These are phyloP conservation scores for Arthrocladium fulminans DNA, from an alignment of 2,329 filamentous ascomycete genomes.

Conservation along the genomic window DNA sequence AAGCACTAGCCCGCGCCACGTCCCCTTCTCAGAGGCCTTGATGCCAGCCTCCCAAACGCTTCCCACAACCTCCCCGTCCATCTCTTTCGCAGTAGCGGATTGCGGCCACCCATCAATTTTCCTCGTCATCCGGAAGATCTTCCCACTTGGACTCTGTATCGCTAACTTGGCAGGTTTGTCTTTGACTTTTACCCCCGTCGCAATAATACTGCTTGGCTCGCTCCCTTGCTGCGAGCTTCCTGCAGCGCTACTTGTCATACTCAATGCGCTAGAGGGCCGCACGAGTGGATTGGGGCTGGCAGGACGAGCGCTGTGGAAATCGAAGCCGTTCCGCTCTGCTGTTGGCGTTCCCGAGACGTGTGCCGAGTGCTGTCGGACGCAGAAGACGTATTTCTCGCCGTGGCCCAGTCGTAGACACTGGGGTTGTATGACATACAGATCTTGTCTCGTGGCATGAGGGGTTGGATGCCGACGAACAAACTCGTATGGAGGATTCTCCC, in stretches of 20 bases:
- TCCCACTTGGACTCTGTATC: slow-evolving; percentile 87
- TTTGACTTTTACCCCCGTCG: slow-evolving; percentile 43
- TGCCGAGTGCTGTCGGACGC: slow-evolving; percentile 83
- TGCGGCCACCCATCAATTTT: slow-evolving; percentile 41
- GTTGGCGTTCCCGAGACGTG: slow-evolving; percentile 12
- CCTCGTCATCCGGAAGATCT: slow-evolving; percentile 64
- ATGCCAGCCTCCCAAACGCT: slow-evolving; percentile 59
- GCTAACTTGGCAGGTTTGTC: slow-evolving; percentile 90
- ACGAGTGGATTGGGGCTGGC: slow-evolving; percentile 31
- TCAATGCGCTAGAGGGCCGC: slow-evolving; percentile 51
- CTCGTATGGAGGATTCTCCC: slow-evolving; percentile 88
- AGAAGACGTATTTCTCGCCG: slow-evolving; percentile 98
- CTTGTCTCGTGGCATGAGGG: slow-evolving; percentile 92
- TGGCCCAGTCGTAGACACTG: slow-evolving; percentile 80
- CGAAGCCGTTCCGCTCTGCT: slow-evolving; percentile 17
- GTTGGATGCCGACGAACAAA: slow-evolving; percentile 91
- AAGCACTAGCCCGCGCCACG: slow-evolving; percentile 55
- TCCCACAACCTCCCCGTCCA: slow-evolving; percentile 38
- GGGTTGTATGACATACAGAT: slow-evolving; percentile 92
- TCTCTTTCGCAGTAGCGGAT: slow-evolving; percentile 24
- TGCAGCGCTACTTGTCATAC: slow-evolving; percentile 48
- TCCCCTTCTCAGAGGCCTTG: slow-evolving; percentile 56
- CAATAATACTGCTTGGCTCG: slow-evolving; percentile 47
- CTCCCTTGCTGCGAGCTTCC: slow-evolving; percentile 34
- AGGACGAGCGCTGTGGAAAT: slow-evolving; percentile 13